A percentile compares a stretch with the other conserved stretches of the same genome.
phyloP scores from a whole-genome alignment of 345 rosid genomes.

The Acer saccharum region DNA sequence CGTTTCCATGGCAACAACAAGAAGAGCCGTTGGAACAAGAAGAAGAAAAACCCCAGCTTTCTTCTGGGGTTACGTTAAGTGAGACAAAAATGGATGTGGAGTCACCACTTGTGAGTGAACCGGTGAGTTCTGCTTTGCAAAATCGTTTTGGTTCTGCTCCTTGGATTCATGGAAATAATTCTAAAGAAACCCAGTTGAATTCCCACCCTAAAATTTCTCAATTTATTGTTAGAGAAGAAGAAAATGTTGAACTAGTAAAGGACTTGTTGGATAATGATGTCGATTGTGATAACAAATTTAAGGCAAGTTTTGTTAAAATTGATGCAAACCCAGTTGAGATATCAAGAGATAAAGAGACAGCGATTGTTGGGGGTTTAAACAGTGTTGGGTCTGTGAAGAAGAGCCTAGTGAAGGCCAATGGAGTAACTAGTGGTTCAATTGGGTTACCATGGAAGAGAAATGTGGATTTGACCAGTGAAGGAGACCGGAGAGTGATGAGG shows the following conservation, averaged over 20 bases:
- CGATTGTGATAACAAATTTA: conserved; percentile 3
- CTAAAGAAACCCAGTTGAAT: conserved; percentile 25
- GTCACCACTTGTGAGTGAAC: conserved; percentile 23
- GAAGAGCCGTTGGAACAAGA: conserved; percentile 27
- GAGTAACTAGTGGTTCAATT: conserved; percentile 21
- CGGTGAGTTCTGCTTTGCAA: conserved; percentile 34
- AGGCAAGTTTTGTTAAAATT: conserved; percentile 5
- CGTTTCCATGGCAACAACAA: conserved; percentile 73
- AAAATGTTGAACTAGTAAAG: conserved; percentile 11
- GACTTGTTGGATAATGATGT: conserved; percentile 13
- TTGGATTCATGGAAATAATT: conserved; percentile 58
- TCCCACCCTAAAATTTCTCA: conserved; percentile 18
- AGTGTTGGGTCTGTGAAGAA: conserved; percentile 11
- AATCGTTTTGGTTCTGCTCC: conserved; percentile 46
- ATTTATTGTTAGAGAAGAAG: conserved; percentile 9
- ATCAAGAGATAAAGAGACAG: conserved; percentile 12
- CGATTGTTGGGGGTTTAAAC: conserved; percentile 15
- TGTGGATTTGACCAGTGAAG: conserved; percentile 14
- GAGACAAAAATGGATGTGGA: conserved; percentile 29
- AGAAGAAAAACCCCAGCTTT: conserved; percentile 18
- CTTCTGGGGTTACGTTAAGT: conserved; percentile 25
- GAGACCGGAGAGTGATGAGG: conserved; percentile 31
- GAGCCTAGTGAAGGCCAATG: conserved; percentile 10
- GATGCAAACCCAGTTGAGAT: background rate
- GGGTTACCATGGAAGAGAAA: conserved; percentile 36